Evolutionary conservation across 1,139 yeast species (phyloP), one percentile per base, ranked within the genome.

Genomic region (Hansenula anomala): DNA sequence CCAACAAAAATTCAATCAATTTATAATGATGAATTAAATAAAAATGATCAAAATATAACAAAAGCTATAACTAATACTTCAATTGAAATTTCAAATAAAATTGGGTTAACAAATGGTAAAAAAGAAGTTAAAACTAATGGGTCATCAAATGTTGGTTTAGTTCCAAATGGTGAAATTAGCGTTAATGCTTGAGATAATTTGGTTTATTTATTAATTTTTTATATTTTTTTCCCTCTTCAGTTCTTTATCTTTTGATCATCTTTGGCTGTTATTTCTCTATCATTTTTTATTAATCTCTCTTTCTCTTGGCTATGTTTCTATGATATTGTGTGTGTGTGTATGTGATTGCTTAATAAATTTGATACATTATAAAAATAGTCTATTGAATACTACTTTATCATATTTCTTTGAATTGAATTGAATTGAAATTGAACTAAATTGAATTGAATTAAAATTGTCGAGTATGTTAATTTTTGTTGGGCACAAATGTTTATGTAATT

Each of bases 21-120:
- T 23, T 47, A 46, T 30, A 31, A 39, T 15, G 37, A 37, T 11
- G 40, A 45, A 15, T 42, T 46, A 31, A 27, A 35, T 9, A 34
- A 39, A 10, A 23, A 17, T 20, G 19, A 30, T n/a, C 29, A 41
- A 11, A 36, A 32, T 14, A 40, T 38, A 20, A 26, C 45, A 31
- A 47, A 41, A 25, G 51, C 51, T 3, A 40, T 48, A 8, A 43
- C 42, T 5, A 36, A 37, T 15, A 42, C 51, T 23, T 40, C 47
- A 1, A 22, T 29, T 13, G 45, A 44, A 14, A 34, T 47, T 20
- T 42, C 48, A 12, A 36, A 33, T 28, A 6, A 20, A 25, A 27
- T 13, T 25, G 24, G 20, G 9, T 19, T 9, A 2, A 6, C 16
- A 15, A 20, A n/a, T 30, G 26, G 18, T n/a, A 9, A 13, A 4